Conservation (phyloP, 129 eudicot genomes). For the Flaveria sonorensis region DNA sequence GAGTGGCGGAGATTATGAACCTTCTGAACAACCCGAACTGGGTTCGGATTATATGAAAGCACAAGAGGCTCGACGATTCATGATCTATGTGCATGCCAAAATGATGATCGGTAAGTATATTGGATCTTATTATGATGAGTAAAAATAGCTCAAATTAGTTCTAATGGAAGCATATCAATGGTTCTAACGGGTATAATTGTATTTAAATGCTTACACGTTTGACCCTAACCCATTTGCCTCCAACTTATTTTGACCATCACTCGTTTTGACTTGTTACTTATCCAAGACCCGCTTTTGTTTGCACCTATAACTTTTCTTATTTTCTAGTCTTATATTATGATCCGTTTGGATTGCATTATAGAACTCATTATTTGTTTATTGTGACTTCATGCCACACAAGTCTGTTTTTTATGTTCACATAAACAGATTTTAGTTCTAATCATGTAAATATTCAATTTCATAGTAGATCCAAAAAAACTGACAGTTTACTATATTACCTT, state of each 20-base stretch:
- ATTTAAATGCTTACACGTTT: neutral
- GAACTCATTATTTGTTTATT: no score
- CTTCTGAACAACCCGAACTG: conserved; percentile 57
- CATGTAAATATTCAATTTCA: neutral
- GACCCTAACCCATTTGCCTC: neutral
- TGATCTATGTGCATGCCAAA: conserved; percentile 83
- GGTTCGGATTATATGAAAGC: conserved; percentile 62
- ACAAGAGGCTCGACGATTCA: conserved; percentile 74
- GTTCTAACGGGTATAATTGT: neutral
- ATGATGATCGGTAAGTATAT: conserved; percentile 79
- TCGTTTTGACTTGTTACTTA: neutral
- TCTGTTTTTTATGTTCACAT: no score
- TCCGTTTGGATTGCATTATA: no score
- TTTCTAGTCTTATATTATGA: no score
- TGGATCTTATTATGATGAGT: neutral
- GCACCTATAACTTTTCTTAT: no score
- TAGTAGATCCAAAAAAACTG: neutral
- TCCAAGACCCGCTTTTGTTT: neutral
- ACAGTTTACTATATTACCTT: no score
- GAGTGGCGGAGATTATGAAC: conserved; percentile 69
- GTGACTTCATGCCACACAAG: no score
- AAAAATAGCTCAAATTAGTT: neutral
- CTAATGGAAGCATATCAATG: neutral
- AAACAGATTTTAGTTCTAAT: no score
- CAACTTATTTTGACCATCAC: no score